Percentiles rank a stretch among this genome's conserved stretches.
phyloP scores from a whole-genome alignment of 148 eudicot genomes.

The Arbutus unedo region DNA sequence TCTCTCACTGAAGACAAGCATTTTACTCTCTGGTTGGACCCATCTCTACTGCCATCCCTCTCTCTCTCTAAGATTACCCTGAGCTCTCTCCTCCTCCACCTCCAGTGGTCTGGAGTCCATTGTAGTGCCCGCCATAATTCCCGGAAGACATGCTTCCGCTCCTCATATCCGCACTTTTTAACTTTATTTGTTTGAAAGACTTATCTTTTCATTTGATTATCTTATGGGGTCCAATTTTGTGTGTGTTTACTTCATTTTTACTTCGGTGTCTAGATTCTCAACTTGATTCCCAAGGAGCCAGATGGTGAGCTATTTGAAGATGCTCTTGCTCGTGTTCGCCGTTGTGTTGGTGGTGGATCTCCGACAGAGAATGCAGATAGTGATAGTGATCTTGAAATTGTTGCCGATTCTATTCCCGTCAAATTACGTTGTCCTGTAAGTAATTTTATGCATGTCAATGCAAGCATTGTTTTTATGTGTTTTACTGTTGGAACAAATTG shows the following conservation, averaged over 20 bases:
- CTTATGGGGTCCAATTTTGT: background rate
- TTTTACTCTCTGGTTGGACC: no score
- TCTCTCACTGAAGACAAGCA: no score
- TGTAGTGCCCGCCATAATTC: no score
- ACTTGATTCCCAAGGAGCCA: conserved; percentile 55
- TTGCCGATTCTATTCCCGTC: conserved; percentile 66
- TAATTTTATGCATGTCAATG: conserved; percentile 14
- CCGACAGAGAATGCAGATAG: conserved; percentile 58
- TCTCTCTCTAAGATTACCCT: no score
- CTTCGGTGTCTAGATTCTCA: conserved; percentile 39
- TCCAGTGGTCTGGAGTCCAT: no score
- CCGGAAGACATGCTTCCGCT: no score
- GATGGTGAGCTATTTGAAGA: conserved; percentile 68
- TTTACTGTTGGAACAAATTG: background rate
- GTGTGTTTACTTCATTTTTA: background rate
- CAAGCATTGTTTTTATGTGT: background rate
- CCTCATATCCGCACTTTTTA: background rate
- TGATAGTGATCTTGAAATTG: conserved; percentile 81
- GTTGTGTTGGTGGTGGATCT: conserved; percentile 70
- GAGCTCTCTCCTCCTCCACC: no score
- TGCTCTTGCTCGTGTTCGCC: conserved; percentile 69
- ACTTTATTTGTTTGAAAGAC: background rate
- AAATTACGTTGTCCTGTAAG: conserved; percentile 79
- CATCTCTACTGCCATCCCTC: no score
- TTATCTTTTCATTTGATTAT: background rate